Evolutionary conservation across 1,139 yeast genomes (phyloP), one percentile per base, ranked within the genome.

Genomic region (Groenewaldozyma sp.): DNA sequence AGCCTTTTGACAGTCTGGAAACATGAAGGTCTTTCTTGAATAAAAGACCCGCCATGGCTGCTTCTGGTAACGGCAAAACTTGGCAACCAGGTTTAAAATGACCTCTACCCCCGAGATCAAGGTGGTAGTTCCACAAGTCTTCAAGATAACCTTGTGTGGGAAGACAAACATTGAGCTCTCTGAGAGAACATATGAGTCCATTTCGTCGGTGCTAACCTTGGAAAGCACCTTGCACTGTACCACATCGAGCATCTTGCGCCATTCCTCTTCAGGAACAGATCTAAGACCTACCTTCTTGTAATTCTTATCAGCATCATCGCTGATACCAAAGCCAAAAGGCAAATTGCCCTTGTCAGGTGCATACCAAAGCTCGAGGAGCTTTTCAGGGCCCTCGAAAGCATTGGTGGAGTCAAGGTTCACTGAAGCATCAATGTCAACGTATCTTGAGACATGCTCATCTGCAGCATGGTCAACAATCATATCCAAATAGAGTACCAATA

Each of bases 351-450:
- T 56, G 28, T 54, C 48, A 1, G 82, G 79, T 58, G 78, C 78
- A 56, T 87, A 80, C 96, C 96, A 88, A 44, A 91, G 68, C 59
- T 91, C 96, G 38, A 91, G 68, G 43, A 91, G 70, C 63, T 91
- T 91, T 62, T 91, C 98, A 17, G 98, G 97, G 10, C 98, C 98
- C 65, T 88, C 97, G 59, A 88, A 88, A 2, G 96, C 95, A 57
- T 76, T 80, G 16, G 94, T 71, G 24, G 95, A 86, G 63, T 88
- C 96, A 49, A 87, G 65, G 49, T 74, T 72, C 37, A 79, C 79
- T n/a, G 94, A 78, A 39, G 83, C 66, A 48, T 78, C 82, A 61
- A 80, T 86, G 60, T 86, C 86, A 53, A 82, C 76, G 54, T 70
- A 82, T 39, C 53, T 54, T 35, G 39, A 38, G 34, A 41, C 45